Evolutionary conservation across 805 yeast genomes (phyloP).

Genomic region (Yamadazyma phyllophila): DNA sequence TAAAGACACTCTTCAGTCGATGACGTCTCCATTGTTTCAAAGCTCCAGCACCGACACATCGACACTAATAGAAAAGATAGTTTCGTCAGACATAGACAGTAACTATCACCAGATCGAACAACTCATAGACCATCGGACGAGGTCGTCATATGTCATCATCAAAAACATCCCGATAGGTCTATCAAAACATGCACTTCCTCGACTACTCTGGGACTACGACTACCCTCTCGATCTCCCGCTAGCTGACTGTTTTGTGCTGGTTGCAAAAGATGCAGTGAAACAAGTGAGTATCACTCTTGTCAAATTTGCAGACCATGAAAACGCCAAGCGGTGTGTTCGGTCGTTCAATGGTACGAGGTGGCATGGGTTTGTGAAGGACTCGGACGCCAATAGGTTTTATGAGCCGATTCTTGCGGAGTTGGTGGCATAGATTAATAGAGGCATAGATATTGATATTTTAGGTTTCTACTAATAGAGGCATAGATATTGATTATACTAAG

Average conservation of each 20-base stretch:
- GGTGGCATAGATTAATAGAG: slow-evolving; percentile 17
- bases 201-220: slow-evolving; percentile 50
- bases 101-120: neutral
- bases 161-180: slow-evolving; percentile 48
- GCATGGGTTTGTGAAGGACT: slow-evolving; percentile 19
- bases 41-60: neutral
- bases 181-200: slow-evolving; percentile 32
- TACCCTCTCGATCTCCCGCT: slow-evolving; percentile 25
- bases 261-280: slow-evolving; percentile 24
- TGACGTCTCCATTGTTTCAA: slow-evolving; percentile 28
- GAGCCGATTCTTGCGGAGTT: slow-evolving; percentile 35
- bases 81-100: neutral
- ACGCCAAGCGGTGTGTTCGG: slow-evolving; percentile 51
- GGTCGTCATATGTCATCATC: slow-evolving; percentile 35
- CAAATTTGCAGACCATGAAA: slow-evolving; percentile 42
- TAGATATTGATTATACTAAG: neutral
- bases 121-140: slow-evolving; percentile 18
- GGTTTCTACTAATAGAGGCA: too few species aligned
- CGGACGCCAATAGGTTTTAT: slow-evolving; percentile 4
- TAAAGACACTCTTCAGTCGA: slow-evolving; percentile 17
- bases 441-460: neutral
- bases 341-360: slow-evolving; percentile 52
- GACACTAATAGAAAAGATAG: neutral
- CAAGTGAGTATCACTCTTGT: slow-evolving; percentile 33
- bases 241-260: slow-evolving; percentile 15